Percentiles rank a stretch among this genome's conserved stretches.
These are phyloP conservation scores for Hypoxylon fragiforme DNA, from an alignment of 495 filamentous ascomycete genomes.

Conservation along the genomic window DNA sequence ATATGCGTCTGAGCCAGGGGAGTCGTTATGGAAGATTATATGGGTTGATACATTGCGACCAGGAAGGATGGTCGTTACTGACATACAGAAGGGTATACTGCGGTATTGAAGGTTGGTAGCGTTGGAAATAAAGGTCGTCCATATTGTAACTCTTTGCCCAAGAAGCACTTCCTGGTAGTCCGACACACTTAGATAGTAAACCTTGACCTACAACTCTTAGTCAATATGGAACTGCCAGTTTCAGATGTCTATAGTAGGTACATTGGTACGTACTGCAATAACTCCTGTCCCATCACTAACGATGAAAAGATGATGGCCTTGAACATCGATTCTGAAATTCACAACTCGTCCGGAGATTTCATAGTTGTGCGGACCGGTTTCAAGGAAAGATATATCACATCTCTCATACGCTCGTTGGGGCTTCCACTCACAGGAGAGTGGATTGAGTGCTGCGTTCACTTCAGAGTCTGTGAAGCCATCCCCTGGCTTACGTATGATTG, in stretches of 20 bases:
- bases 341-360: constrained; percentile 62
- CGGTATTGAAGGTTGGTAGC: constrained; percentile 32
- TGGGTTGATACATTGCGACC: constrained; percentile 54
- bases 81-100: constrained; percentile 31
- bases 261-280: constrained; percentile 49
- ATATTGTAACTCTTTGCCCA: constrained; percentile 48
- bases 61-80: constrained; percentile 54
- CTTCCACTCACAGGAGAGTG: constrained; percentile 53
- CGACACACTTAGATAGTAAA: constrained; percentile 40
- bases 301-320: constrained; percentile 57
- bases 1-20: constrained; percentile 38
- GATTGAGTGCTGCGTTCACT: constrained; percentile 44
- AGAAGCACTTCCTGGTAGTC: constrained; percentile 40
- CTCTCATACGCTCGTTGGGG: constrained; percentile 58
- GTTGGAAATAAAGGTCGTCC: constrained; percentile 45
- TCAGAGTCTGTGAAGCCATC: constrained; percentile 58
- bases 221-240: constrained; percentile 1
- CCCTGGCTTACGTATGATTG: constrained; percentile 16
- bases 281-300: constrained; percentile 62
- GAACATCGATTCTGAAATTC: constrained; percentile 49
- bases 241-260: background rate
- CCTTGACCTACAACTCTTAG: constrained; percentile 42
- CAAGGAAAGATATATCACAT: constrained; percentile 52
- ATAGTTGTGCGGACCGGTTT: constrained; percentile 55
- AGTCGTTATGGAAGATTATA: constrained; percentile 54